Conservation (phyloP, 176 grass and related monocot species). For the Avena eriantha region DNA sequence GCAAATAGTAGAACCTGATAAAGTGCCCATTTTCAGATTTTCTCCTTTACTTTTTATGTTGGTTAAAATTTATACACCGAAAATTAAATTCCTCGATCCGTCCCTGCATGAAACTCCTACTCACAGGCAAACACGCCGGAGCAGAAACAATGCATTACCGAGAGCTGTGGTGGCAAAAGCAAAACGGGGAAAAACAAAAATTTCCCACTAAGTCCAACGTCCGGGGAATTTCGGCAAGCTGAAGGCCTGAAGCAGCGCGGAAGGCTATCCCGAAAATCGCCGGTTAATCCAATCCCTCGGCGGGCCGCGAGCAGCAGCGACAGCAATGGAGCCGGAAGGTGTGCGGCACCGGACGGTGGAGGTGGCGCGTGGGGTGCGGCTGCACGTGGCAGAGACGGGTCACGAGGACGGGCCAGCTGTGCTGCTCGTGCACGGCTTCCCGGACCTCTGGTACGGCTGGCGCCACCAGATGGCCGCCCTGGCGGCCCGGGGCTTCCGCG, state of each 20-base stretch:
- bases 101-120: too few species aligned
- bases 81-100: too few species aligned
- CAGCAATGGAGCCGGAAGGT: slow-evolving; percentile 37
- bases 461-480: slow-evolving; percentile 76
- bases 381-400: slow-evolving; percentile 79
- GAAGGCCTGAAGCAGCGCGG: neutral
- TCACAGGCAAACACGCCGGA: too few species aligned
- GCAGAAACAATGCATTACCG: too few species aligned
- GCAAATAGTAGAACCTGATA: too few species aligned
- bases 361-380: slow-evolving; percentile 51
- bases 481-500: slow-evolving; percentile 57
- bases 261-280: neutral
- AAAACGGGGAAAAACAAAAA: too few species aligned
- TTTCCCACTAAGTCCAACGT: too few species aligned
- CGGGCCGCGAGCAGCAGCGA: neutral
- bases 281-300: neutral
- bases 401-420: slow-evolving; percentile 46
- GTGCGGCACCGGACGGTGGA: slow-evolving; percentile 69
- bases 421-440: slow-evolving; percentile 78
- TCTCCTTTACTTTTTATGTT: too few species aligned
- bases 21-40: too few species aligned
- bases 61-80: too few species aligned
- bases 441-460: slow-evolving; percentile 84
- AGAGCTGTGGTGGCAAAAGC: too few species aligned
- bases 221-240: too few species aligned